These are phyloP conservation scores for Acrodontium crateriforme DNA, from an alignment of 2,329 filamentous ascomycete genomes.

Conservation along the genomic window DNA sequence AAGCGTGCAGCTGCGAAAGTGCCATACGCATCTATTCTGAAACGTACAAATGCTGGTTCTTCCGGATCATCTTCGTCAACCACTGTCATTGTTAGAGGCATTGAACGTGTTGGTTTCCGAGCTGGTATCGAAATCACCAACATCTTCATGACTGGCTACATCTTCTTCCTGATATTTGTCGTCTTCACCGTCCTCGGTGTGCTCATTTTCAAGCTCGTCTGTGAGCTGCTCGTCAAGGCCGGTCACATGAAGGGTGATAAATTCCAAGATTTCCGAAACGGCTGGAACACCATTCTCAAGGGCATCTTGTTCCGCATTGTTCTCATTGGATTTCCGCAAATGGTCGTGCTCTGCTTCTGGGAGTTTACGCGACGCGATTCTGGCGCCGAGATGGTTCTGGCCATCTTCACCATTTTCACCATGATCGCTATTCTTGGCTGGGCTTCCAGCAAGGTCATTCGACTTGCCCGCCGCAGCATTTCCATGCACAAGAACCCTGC, in stretches of 20 bases:
- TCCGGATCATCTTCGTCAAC: constrained; percentile 20
- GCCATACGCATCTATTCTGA: constrained; percentile 4
- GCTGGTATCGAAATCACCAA: constrained; percentile 79
- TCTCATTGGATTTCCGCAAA: constrained; percentile 82
- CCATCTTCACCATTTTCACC: constrained; percentile 76
- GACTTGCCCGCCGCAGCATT: constrained; percentile 76
- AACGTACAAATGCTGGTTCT: too few relatives aligned
- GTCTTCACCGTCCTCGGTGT: constrained; percentile 60
- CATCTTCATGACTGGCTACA: constrained; percentile 80
- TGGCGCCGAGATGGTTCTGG: constrained; percentile 69
- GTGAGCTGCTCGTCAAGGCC: constrained; percentile 60
- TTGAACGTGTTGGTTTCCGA: constrained; percentile 77
- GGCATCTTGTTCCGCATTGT: constrained; percentile 84
- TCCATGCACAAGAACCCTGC: constrained; percentile 90
- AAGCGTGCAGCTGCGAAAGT: constrained; percentile 37
- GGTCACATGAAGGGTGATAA: constrained; percentile 72
- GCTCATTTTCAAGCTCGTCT: constrained; percentile 64
- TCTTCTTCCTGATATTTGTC: constrained; percentile 79
- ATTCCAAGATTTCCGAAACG: constrained; percentile 86
- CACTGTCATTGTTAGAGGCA: constrained; percentile 54
- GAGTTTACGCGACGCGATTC: constrained; percentile 82
- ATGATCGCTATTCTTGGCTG: constrained; percentile 66
- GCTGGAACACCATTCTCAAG: constrained; percentile 84
- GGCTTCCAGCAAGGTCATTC: constrained; percentile 81
- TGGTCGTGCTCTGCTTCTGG: constrained; percentile 84